These are phyloP conservation scores for Adansonia madagascariensis DNA, from an alignment of 441 rosid genomes.

Conservation along the genomic window DNA sequence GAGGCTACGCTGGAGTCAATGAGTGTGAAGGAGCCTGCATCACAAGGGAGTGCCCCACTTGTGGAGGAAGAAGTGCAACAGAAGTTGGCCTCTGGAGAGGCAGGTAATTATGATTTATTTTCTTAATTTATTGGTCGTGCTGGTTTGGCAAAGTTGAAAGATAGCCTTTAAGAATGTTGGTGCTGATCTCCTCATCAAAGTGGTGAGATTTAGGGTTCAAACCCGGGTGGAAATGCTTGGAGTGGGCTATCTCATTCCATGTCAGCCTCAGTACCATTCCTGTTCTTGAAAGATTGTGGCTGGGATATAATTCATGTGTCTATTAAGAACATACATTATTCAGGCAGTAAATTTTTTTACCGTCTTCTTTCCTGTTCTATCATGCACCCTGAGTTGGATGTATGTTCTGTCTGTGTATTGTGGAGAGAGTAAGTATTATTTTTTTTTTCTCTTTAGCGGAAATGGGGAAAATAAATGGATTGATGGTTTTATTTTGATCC, in stretches of 20 bases:
- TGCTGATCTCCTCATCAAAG: neutral
- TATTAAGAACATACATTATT: neutral
- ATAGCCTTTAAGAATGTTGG: neutral
- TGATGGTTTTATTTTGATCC: constrained; percentile 4
- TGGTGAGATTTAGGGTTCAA: neutral
- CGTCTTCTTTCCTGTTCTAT: neutral
- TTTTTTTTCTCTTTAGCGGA: neutral
- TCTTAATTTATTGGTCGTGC: neutral
- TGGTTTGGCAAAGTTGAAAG: neutral
- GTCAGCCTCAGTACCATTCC: neutral
- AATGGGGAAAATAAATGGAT: constrained; percentile 7
- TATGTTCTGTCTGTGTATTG: neutral
- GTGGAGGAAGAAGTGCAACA: constrained; percentile 92
- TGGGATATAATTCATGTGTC: neutral
- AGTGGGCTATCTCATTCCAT: neutral
- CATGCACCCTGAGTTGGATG: neutral
- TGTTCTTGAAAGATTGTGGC: constrained; percentile 7
- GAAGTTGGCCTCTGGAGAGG: constrained; percentile 75
- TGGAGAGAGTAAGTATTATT: neutral
- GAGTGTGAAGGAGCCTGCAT: constrained; percentile 72
- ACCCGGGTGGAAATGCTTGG: constrained; percentile 14
- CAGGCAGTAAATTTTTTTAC: neutral
- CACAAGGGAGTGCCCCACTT: constrained; percentile 74
- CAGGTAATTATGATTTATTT: constrained; percentile 51
- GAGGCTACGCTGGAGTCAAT: constrained; percentile 79